Conservation (phyloP, 2,329 filamentous ascomycete species). For the Phyllosticta citriasiana region DNA sequence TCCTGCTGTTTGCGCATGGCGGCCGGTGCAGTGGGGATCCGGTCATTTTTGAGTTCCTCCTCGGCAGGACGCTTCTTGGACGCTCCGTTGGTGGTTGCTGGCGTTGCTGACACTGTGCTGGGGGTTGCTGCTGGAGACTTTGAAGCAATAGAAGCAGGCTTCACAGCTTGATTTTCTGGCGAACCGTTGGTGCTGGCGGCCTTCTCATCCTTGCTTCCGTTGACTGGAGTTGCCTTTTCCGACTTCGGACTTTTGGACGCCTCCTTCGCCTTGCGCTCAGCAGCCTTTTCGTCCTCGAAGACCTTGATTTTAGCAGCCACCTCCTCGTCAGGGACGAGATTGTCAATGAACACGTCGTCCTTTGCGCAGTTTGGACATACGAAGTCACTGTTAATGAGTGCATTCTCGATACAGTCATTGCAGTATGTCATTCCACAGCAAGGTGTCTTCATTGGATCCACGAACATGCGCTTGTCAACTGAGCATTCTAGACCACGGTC, state of each 20-base stretch:
- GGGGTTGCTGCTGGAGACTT: neutral
- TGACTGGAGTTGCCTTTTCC: slow-evolving; percentile 21
- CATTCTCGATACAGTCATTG: slow-evolving; percentile 99
- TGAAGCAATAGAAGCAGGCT: slow-evolving; percentile 1
- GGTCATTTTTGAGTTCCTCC: slow-evolving; percentile 44
- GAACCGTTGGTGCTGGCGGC: neutral
- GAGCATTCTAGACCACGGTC: slow-evolving; percentile 84
- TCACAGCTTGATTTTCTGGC: slow-evolving; percentile 5
- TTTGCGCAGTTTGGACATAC: slow-evolving; percentile 85
- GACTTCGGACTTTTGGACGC: slow-evolving; percentile 31
- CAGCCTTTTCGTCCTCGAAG: slow-evolving; percentile 49
- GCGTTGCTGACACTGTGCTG: slow-evolving; percentile 12
- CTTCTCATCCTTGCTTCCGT: slow-evolving; percentile 7
- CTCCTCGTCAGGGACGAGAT: slow-evolving; percentile 74
- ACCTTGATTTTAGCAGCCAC: slow-evolving; percentile 66
- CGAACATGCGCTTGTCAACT: slow-evolving; percentile 95
- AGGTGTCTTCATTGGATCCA: slow-evolving; percentile 97
- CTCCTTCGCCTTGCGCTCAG: slow-evolving; percentile 33
- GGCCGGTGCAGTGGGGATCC: slow-evolving; percentile 34
- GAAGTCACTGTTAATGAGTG: slow-evolving; percentile 96
- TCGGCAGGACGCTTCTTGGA: slow-evolving; percentile 78
- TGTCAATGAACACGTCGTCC: slow-evolving; percentile 86
- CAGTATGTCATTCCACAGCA: slow-evolving; percentile 98
- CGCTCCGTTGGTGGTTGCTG: slow-evolving; percentile 9
- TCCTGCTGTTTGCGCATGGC: slow-evolving; percentile 32